A percentile compares a stretch with the other conserved stretches of the same genome.
phyloP scores from a whole-genome alignment of 2,329 filamentous ascomycete species.

The Alternaria sp. region DNA sequence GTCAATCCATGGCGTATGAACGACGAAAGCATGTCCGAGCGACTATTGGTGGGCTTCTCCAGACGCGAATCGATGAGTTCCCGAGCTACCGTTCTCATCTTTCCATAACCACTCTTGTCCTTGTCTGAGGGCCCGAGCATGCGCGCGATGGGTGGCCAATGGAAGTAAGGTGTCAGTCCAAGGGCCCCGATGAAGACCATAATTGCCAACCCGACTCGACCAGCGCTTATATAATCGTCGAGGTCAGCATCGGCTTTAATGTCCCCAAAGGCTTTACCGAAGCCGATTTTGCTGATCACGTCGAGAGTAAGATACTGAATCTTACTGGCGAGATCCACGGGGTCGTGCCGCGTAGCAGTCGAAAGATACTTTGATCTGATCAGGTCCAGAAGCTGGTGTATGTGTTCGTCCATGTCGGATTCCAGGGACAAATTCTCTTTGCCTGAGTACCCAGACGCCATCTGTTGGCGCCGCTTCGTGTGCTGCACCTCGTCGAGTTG shows the following conservation, averaged over 20 bases:
- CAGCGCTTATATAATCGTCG: slow-evolving; percentile 52
- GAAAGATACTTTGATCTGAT: slow-evolving; percentile 54
- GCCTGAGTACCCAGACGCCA: slow-evolving; percentile 60
- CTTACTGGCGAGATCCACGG: slow-evolving; percentile 55
- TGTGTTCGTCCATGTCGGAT: slow-evolving; percentile 53
- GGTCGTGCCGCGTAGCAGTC: slow-evolving; percentile 3
- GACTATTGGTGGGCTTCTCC: slow-evolving; percentile 49
- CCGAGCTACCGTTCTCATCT: slow-evolving; percentile 27
- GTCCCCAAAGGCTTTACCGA: slow-evolving; percentile 59
- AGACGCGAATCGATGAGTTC: slow-evolving; percentile 27
- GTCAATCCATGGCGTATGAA: slow-evolving; percentile 56
- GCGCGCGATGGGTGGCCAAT: slow-evolving; percentile 26
- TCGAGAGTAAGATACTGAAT: slow-evolving; percentile 62
- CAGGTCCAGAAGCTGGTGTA: slow-evolving; percentile 55
- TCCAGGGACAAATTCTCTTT: slow-evolving; percentile 60
- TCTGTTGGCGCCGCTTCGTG: slow-evolving; percentile 48
- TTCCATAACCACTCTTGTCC: slow-evolving; percentile 30
- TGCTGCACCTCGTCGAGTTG: slow-evolving; percentile 57
- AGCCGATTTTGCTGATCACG: slow-evolving; percentile 59
- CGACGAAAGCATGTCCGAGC: slow-evolving; percentile 60
- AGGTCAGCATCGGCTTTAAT: slow-evolving; percentile 57
- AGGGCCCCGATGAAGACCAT: slow-evolving; percentile 8
- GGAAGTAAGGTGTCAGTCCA: slow-evolving; percentile 19
- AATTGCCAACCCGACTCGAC: slow-evolving; percentile 34
- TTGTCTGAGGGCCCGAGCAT: slow-evolving; percentile 41